Percentiles rank a stretch among this genome's conserved stretches.
phyloP scores from a whole-genome alignment of 768 basidiomycete genomes.

The Russula griseocarnosa region DNA sequence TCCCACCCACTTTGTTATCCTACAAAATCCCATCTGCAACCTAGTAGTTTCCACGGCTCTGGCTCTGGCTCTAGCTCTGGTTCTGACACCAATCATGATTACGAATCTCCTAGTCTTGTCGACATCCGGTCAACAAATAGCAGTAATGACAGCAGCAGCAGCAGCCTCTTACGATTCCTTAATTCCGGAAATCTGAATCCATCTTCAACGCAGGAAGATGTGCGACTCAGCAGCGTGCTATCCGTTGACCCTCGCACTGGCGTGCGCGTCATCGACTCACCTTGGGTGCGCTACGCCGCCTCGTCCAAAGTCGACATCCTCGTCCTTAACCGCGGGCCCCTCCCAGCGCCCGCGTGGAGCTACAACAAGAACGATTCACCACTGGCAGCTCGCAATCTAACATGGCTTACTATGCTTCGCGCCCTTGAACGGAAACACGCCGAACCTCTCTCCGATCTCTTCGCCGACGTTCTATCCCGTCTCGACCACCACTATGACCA shows the following conservation, averaged over 20 bases:
- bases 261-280: conserved; percentile 19
- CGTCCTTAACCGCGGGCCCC: conserved; percentile 22
- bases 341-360: conserved; percentile 26
- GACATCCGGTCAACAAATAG: conserved; percentile 8
- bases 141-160: background rate
- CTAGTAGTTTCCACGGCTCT: background rate
- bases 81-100: background rate
- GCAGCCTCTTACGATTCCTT: conserved; percentile 21
- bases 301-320: conserved; percentile 7
- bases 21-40: background rate
- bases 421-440: conserved; percentile 10
- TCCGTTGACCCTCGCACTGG: conserved; percentile 22
- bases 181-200: conserved; percentile 15
- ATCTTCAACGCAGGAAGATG: background rate
- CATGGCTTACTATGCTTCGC: conserved; percentile 18
- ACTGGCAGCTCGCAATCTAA: background rate
- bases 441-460: conserved; percentile 9
- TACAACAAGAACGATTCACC: background rate
- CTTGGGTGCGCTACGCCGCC: conserved; percentile 13
- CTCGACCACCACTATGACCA: background rate
- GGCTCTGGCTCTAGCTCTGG: background rate
- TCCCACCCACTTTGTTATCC: conserved; percentile 21
- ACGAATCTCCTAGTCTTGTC: background rate
- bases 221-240: background rate
- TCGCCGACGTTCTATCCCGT: conserved; percentile 9